Evolutionary conservation across 192 early-diverging fungal genomes (phyloP), one percentile per base, ranked within the genome.

Genomic region (Coemansia sp.): DNA sequence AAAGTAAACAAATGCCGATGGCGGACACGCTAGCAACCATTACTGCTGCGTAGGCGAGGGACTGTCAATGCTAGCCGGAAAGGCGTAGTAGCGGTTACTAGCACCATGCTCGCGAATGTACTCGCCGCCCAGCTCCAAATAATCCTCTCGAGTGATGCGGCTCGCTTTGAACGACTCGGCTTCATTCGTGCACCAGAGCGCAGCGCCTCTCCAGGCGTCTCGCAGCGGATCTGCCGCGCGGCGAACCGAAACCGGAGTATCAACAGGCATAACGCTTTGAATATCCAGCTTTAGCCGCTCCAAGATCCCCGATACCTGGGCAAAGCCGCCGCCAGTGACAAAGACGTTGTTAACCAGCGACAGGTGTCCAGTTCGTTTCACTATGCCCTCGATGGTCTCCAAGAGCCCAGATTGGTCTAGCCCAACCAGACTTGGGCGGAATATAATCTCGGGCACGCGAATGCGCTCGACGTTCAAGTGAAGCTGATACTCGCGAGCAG

Each of bases 401-500:
- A 95, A 79, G 36, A 97, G 67, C 0, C 95, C 95, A 2, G 95
- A 92, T 71, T 95, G 93, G 69, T 97, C 94, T 3, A 95, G 77
- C 17, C 95, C 95, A 45, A 92, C 76, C 24, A 95, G 90, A 11
- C 85, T 82, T 5, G 95, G 95, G 44, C 95, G 92, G 85, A 97
- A 97, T n/a, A 95, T 71, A 1, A 87, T 89, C 77, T 97, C 95
- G 2, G 94, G 93, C 40, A 95, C 93, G 13, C 93, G 79, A 29
- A 92, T 89, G 39, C 93, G 88, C 77, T 97, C 95, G n/a, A 97
- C 84, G 69, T 97, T 97, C 35, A 95, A 74, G 73, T 94, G 94
- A 6, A 97, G 75, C 68, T 95, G 94, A 79, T 93, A 90, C 34
- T 86, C 84, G 56, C 90, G 90, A 0, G 84, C 87, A 16, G 61